These are phyloP conservation scores for Podospora comata DNA, from an alignment of 495 filamentous ascomycete genomes.

Conservation along the genomic window DNA sequence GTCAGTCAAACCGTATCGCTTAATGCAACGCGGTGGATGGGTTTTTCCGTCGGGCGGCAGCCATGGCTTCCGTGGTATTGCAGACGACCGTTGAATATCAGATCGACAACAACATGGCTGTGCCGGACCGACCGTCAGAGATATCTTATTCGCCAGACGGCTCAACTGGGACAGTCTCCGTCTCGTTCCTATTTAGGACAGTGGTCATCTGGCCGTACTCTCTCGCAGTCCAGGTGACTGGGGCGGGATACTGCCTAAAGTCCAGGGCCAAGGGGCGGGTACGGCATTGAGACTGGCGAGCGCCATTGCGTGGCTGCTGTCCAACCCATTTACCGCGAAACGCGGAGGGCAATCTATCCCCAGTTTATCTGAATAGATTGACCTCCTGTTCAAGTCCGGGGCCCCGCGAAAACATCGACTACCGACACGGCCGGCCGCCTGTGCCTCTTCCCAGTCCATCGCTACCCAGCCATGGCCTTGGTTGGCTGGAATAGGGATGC, in stretches of 20 bases:
- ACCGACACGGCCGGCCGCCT: conserved; percentile 28
- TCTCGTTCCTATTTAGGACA: conserved; percentile 21
- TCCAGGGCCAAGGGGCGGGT: conserved; percentile 17
- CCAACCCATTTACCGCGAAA: conserved; percentile 17
- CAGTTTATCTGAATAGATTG: conserved; percentile 38
- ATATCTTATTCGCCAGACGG: conserved; percentile 22
- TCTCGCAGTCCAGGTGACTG: conserved; percentile 1
- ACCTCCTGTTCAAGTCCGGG: conserved; percentile 26
- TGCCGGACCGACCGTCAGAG: neutral
- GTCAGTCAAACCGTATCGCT: neutral
- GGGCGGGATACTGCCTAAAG: conserved; percentile 30
- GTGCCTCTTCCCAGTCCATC: conserved; percentile 12
- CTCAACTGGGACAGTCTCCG: conserved; percentile 28
- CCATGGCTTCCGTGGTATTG: conserved; percentile 11
- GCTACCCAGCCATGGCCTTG: conserved; percentile 21
- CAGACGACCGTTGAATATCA: conserved; percentile 7
- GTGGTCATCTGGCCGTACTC: conserved; percentile 14
- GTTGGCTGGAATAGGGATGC: conserved; percentile 24
- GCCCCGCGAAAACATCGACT: conserved; percentile 31
- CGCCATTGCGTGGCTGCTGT: conserved; percentile 20
- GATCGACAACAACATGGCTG: conserved; percentile 15
- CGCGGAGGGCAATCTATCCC: conserved; percentile 26
- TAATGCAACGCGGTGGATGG: neutral
- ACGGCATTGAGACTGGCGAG: conserved; percentile 31
- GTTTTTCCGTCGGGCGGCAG: conserved; percentile 8